phyloP scores from a whole-genome alignment of 768 basidiomycete species.

The Lactarius evosmus region DNA sequence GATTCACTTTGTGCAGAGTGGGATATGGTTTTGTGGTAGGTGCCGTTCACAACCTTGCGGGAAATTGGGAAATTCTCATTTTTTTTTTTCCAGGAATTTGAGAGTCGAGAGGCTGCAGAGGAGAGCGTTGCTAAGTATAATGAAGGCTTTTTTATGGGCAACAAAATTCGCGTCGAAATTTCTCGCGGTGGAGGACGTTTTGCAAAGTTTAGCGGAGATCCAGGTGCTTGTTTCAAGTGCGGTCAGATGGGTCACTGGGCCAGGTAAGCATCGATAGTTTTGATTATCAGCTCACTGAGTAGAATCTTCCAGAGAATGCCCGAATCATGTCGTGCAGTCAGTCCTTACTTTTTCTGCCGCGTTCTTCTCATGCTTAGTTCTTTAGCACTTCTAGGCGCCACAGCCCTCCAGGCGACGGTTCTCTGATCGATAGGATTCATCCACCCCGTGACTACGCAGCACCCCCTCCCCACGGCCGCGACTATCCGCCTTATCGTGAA shows the following conservation, averaged over 20 bases:
- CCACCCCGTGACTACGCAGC: slow-evolving; percentile 50
- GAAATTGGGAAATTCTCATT: background rate
- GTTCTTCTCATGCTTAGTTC: slow-evolving; percentile 34
- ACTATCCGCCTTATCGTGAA: slow-evolving; percentile 47
- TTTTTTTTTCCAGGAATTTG: slow-evolving; percentile 63
- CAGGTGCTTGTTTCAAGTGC: slow-evolving; percentile 86
- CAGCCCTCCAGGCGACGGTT: slow-evolving; percentile 43
- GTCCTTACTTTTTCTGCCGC: slow-evolving; percentile 31
- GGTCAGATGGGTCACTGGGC: slow-evolving; percentile 88
- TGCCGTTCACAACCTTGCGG: slow-evolving; percentile 16
- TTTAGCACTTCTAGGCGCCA: slow-evolving; percentile 38
- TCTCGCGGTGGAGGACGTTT: slow-evolving; percentile 82
- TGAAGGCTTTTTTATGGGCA: slow-evolving; percentile 89
- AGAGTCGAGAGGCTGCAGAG: slow-evolving; percentile 74
- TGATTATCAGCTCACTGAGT: slow-evolving; percentile 7
- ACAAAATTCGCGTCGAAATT: slow-evolving; percentile 84
- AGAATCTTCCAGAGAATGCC: slow-evolving; percentile 60
- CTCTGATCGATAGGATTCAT: slow-evolving; percentile 58
- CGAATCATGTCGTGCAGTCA: slow-evolving; percentile 51
- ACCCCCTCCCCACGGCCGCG: slow-evolving; percentile 39
- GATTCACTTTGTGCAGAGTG: slow-evolving; percentile 46
- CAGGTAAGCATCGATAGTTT: slow-evolving; percentile 48
- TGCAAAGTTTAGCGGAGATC: slow-evolving; percentile 79
- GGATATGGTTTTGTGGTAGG: slow-evolving; percentile 91
- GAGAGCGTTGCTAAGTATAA: slow-evolving; percentile 86